Conservation (phyloP, 306 rosid genomes). For the Gillenia trifoliata region DNA sequence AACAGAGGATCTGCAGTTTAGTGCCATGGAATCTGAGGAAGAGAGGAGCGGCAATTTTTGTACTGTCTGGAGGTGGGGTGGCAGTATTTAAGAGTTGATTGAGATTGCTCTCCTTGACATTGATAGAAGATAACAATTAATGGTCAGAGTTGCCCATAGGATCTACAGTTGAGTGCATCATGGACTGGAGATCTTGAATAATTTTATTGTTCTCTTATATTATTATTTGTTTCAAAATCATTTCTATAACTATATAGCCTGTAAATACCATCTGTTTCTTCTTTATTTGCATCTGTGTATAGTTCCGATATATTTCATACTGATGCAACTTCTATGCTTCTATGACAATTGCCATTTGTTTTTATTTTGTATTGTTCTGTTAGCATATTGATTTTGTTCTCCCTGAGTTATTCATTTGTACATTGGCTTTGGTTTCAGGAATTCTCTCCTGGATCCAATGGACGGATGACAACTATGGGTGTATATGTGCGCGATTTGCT, state of each 20-base stretch:
- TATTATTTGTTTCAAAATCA: not conserved
- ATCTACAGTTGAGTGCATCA: not conserved
- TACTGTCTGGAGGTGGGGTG: not conserved
- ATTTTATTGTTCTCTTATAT: not conserved
- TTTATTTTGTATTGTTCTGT: slow-evolving; percentile 6
- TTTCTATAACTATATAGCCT: not conserved
- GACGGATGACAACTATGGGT: slow-evolving; percentile 94
- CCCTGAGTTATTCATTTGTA: not conserved
- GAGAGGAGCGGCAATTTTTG: too few species aligned
- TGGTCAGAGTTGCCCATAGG: not conserved
- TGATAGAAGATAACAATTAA: not conserved
- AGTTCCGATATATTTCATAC: not conserved
- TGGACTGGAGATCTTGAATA: not conserved
- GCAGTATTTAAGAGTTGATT: not conserved
- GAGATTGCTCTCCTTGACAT: not conserved
- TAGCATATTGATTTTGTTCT: not conserved
- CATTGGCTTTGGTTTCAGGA: slow-evolving; percentile 49
- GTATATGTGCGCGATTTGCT: slow-evolving; percentile 91
- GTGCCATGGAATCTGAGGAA: too few species aligned
- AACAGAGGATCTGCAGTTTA: not conserved
- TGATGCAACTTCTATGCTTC: not conserved
- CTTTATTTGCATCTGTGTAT: not conserved
- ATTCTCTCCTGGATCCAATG: slow-evolving; percentile 96
- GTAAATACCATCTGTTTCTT: not conserved
- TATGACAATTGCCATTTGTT: not conserved